Percentiles rank a stretch among this genome's conserved stretches.
phyloP scores from a whole-genome alignment of 2,329 filamentous ascomycete species.

The Pseudodiploospora longispora region DNA sequence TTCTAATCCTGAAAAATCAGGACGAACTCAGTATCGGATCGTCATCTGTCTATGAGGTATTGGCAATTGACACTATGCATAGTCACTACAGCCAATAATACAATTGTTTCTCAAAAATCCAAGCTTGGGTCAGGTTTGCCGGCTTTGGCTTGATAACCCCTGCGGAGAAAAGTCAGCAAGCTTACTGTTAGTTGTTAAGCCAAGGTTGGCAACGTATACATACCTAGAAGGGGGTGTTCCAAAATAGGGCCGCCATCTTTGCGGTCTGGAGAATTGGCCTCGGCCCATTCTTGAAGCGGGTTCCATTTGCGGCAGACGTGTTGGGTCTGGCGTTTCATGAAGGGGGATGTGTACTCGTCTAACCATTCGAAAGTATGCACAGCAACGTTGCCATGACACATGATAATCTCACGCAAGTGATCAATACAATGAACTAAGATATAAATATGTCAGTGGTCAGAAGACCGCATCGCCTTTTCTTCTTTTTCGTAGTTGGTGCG shows the following conservation, averaged over 20 bases:
- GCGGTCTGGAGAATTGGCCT: not conserved
- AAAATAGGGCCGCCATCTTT: not conserved
- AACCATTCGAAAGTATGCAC: conserved; percentile 6
- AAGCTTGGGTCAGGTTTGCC: not conserved
- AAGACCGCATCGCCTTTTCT: too few relatives aligned
- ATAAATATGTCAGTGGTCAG: not conserved
- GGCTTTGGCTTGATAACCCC: too few relatives aligned
- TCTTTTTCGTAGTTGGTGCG: too few relatives aligned
- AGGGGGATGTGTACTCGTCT: conserved; percentile 1
- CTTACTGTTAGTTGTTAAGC: too few relatives aligned
- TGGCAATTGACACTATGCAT: too few relatives aligned
- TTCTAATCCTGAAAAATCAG: too few relatives aligned
- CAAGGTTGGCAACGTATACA: not conserved
- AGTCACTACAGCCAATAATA: too few relatives aligned
- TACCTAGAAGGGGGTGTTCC: not conserved
- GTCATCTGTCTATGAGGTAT: too few relatives aligned
- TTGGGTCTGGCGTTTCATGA: conserved; percentile 1
- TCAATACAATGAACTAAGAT: conserved; percentile 9
- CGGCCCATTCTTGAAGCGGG: not conserved
- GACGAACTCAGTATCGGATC: too few relatives aligned
- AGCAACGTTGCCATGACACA: conserved; percentile 10
- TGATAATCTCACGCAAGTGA: conserved; percentile 8
- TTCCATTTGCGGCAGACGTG: conserved; percentile 9
- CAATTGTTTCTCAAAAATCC: not conserved
- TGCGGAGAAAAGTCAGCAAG: too few relatives aligned